Conservation (phyloP, 331 rosid genomes). For the Saraca asoca region DNA sequence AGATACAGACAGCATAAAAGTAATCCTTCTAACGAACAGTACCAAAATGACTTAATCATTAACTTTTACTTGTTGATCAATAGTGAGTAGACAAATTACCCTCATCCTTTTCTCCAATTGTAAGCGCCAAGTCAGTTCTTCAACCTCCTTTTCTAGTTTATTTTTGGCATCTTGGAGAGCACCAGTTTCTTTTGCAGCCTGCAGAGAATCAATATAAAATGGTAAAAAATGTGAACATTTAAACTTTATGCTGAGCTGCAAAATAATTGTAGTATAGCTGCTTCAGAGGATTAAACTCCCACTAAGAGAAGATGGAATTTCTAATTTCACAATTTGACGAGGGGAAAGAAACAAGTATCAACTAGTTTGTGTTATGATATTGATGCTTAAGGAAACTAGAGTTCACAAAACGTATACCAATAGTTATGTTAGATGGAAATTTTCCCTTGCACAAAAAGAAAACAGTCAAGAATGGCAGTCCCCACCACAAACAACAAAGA, state of each 20-base stretch:
- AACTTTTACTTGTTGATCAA: conserved; percentile 18
- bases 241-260: neutral
- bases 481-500: neutral
- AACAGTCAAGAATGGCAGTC: neutral
- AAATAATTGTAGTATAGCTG: neutral
- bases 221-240: neutral
- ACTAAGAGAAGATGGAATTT: neutral
- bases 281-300: conserved; percentile 19
- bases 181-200: conserved; percentile 92
- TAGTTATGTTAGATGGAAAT: neutral
- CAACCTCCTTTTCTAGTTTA: conserved; percentile 81
- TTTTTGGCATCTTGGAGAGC: conserved; percentile 87
- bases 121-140: conserved; percentile 66
- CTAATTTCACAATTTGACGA: conserved; percentile 7
- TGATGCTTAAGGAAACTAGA: neutral
- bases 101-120: conserved; percentile 62
- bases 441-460: neutral
- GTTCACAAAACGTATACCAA: neutral
- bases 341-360: neutral
- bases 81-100: conserved; percentile 38
- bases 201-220: conserved; percentile 21
- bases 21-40: neutral
- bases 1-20: too few relatives aligned
- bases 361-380: neutral
- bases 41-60: conserved; percentile 1